Base-by-base conservation (phyloP, 2,329 filamentous ascomycete species). In the Talaromyces albobiverticillius region DNA sequence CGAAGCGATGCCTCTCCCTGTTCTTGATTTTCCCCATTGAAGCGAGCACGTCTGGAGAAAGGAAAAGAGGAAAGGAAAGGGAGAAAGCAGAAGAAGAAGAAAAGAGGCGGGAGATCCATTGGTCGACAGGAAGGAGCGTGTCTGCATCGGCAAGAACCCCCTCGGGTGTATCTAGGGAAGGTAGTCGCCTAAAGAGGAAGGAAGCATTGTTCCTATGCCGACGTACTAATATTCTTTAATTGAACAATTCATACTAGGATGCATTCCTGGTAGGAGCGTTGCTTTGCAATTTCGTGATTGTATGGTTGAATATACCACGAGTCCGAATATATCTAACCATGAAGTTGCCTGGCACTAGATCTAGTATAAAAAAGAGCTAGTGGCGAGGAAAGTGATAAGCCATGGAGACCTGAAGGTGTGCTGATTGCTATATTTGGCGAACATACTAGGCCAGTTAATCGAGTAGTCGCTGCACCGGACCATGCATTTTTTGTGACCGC, bases 401-500 rank as follows among this genome's bases (percentile, higher is more conserved):
- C 83, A 2, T 99, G 94, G 94, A 86, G 84, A 60, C 94, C 94
- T 0, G 83, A 86, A 52, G 92, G 94, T 1, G 86, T 85, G 49
- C 79, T 97, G 8, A 87, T 97, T 18, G 90, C 92, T 2, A 90
- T 90, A 1, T 91, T 97, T 65, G 85, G 89, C 1, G 94, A 99
- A 68, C 94, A 99, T 67, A 85, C 80, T 25, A 90, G 85, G 0
- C 83, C 89, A 7, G 84, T 97, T 59, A 96, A 88, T 64, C 84
- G 92, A 9, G 83, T 97, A 10, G 79, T 88, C 2, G 83, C 90
- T 7, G 87, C 94, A 1, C 90, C 93, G 0, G 94, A 99, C 66
- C 93, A 99, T 68, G 77, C 86, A 4, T 99, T 99, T 74, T 99
- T 99, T 71, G 81, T 96, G 54, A 97, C 94, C 1, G 93, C 86